Percentiles rank a stretch among this genome's conserved stretches.
These are phyloP conservation scores for Ogataea henricii DNA, from an alignment of 805 yeast genomes.

Conservation along the genomic window DNA sequence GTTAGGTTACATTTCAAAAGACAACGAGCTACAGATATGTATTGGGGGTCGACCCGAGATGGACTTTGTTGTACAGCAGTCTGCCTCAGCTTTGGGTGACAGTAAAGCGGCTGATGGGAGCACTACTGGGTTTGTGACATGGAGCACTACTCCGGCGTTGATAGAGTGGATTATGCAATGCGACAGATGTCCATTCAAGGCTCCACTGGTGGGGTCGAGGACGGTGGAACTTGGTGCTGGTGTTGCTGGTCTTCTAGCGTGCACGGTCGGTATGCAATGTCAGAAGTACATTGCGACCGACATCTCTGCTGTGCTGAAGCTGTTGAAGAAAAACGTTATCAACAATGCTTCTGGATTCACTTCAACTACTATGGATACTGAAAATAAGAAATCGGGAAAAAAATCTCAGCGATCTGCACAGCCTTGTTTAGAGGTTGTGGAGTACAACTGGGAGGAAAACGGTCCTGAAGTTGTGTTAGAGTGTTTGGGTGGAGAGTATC, in stretches of 20 bases:
- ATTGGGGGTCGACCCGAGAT: constrained; percentile 18
- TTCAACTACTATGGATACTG: constrained; percentile 25
- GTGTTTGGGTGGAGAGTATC: constrained; percentile 19
- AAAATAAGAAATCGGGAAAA: constrained; percentile 1
- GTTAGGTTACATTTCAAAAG: constrained; percentile 30
- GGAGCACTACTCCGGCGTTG: constrained; percentile 54
- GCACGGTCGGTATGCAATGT: constrained; percentile 38
- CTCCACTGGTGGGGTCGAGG: constrained; percentile 14
- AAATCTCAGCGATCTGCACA: constrained; percentile 4
- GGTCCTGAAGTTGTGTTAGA: constrained; percentile 10
- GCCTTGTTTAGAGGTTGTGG: constrained; percentile 45
- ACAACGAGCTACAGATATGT: constrained; percentile 18
- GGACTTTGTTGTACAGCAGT: constrained; percentile 35
- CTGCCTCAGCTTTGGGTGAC: constrained; percentile 33
- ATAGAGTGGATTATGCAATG: constrained; percentile 52
- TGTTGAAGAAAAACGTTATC: constrained; percentile 47
- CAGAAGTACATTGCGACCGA: constrained; percentile 57
- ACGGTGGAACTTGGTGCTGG: constrained; percentile 69
- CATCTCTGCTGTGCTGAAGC: constrained; percentile 54
- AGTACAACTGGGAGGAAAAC: constrained; percentile 63
- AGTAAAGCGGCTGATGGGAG: constrained; percentile 37
- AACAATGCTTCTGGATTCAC: constrained; percentile 36
- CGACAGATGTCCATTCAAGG: constrained; percentile 3
- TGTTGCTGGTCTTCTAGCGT: constrained; percentile 52
- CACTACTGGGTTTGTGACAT: constrained; percentile 66